Base-by-base conservation (phyloP, 2,329 filamentous ascomycete species). In the Penicillium hesseltinei region DNA sequence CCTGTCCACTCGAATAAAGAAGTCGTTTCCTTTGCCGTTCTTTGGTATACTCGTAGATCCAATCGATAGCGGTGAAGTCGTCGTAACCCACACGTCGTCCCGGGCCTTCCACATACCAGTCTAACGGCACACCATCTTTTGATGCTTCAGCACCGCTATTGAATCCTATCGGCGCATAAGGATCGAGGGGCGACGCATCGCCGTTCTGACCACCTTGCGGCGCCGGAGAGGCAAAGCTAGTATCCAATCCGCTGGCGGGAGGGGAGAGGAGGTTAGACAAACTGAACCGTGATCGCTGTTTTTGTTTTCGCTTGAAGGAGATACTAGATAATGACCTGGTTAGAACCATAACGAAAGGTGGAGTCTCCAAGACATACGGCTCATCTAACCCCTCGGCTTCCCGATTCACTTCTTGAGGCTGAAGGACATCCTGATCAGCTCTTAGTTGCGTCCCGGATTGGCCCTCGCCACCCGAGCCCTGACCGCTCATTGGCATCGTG, bases 31-130 rank as follows among this genome's bases (percentile, higher is more conserved):
- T 86, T 73, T 96, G 91, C 21, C 94, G 86, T 77, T 99, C 94
- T 74, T 97, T 97, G 51, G 90, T 94, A 71, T 97, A 96, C 75
- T 99, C 94, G 68, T 96, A 97, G 71, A 97, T 97, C 94, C 94
- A 99, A 78, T 99, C 94, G 73, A 99, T 99, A 57, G 94, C 93
- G 17, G 93, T 97, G 73, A 97, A 81, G 76, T 99, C 90, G 70
- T 97, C 93, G 77, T 99, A 99, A 54, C 90, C 93, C 38, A 97
- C 92, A 69, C 94, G 86, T 52, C 91, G 85, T 1, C 92, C 92
- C 0, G 91, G 92, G 0, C 91, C 92, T 74, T 97, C 93, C 47
- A 88, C 83, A 71, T 95, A 90, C 93, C 93, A 97, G 74, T 97
- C 93, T 19, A 77, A 62, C 29, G 74, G 68, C 1, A 64, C 72